Base-by-base conservation (phyloP, 139 green algal genomes). In the Tetraselmis chui region DNA sequence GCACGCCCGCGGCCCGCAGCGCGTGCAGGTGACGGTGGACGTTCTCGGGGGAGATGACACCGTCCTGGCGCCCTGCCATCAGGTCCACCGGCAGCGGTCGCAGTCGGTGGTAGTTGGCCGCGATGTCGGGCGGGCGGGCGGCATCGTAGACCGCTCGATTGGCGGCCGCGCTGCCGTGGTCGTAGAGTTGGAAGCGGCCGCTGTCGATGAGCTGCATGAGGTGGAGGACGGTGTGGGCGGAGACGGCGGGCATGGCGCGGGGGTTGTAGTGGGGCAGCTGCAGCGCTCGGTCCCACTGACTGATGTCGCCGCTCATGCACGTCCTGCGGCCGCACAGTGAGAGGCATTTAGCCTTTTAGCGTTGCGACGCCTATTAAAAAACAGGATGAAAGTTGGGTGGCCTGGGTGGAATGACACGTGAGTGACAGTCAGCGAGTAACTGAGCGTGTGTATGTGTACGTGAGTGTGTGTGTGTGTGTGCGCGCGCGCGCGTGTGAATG, bases 231-330 rank as follows among this genome's bases (percentile, higher is more conserved):
- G 83, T 90, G 84, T 96, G 87, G 74, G 94, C 79, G 11, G 89
- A 91, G 22, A 98, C 85, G 1, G 92, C 92, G 0, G 95, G 95
- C 95, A 98, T 98, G 87, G 91, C 85, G 29, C 83, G 75, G 0
- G 89, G 84, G 29, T 87, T 87, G 88, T 98, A 98, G 88, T 98
- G 95, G 24, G 95, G 95, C 90, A 97, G 93, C 86, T 91, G 87
- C 80, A 97, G 75, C 1, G 95, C 92, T 0, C 88, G 85, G 78
- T 96, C 90, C 95, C 95, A 98, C 81, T 97, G 87, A 80, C 85
- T 92, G 28, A 80, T 83, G 85, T 98, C 94, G 0, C 90, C 92
- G 30, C 89, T 90, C 28, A 95, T 29, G 74, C 74, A 77, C 2
- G 74, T 77, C 74, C 25, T 28, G 74, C 26, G 74, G 26, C 23